Conservation (phyloP, 208 protist genomes). For the Cochliopodium minus region DNA sequence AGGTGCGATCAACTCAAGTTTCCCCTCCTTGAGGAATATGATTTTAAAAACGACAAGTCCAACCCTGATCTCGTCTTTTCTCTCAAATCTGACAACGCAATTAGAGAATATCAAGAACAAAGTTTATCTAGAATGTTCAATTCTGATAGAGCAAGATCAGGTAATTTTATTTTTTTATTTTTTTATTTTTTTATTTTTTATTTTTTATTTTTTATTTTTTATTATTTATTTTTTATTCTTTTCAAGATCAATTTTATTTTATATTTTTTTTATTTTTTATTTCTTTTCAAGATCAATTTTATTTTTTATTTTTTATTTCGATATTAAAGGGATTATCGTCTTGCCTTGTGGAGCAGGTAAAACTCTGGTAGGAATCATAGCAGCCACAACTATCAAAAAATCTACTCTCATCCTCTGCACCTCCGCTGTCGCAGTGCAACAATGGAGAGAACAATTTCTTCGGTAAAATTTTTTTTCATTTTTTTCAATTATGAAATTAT, state of each 20-base stretch:
- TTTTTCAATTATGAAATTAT: constrained; percentile 18
- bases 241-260: too few species aligned
- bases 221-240: too few species aligned
- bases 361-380: constrained; percentile 93
- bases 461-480: constrained; percentile 57
- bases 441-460: constrained; percentile 84
- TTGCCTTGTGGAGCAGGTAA: constrained; percentile 98
- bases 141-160: constrained; percentile 55
- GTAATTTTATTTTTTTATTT: constrained; percentile 96
- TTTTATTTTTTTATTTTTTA: too few species aligned
- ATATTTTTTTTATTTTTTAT: too few species aligned
- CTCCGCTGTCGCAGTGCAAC: constrained; percentile 73
- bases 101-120: constrained; percentile 52
- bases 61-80: constrained; percentile 41
- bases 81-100: constrained; percentile 41
- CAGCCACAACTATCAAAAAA: constrained; percentile 79
- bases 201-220: too few species aligned
- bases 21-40: constrained; percentile 58
- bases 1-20: constrained; percentile 32
- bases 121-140: constrained; percentile 60
- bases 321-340: constrained; percentile 92
- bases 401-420: constrained; percentile 78
- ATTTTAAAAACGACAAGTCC: constrained; percentile 42
- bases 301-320: too few species aligned
- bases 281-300: too few species aligned